Base-by-base conservation (phyloP, 2,329 filamentous ascomycete genomes). In the Fusarium compactum region DNA sequence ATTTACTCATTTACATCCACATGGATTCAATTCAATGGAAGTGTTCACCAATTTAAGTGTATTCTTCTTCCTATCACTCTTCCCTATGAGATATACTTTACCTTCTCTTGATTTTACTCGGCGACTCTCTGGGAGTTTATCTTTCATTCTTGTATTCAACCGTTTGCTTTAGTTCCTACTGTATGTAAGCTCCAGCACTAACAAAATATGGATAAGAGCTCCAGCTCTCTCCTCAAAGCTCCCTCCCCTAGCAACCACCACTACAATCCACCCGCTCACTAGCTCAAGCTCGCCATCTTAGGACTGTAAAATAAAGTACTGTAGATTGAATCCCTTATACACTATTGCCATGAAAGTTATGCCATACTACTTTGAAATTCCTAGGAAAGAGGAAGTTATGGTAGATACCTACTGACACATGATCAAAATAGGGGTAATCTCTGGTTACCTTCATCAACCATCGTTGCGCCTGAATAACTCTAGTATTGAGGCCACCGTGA, bases 221-320 rank as follows among this genome's bases (percentile, higher is more conserved):
- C 34, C 18, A 52, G 50, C 50, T 52, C 47, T 51, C 30, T 52
- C 32, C 46, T 59, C 30, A 32, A 18, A 40, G 44, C 53, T 58
- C 47, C 46, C 52, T 41, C 20, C 61, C 48, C 25, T 52, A 61
- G 43, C 62, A 62, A 62, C 62, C 54, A 55, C 62, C 54, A 48
- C 51, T 48, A 20, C 38, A 63, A 25, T 27, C 58, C 59, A 48
- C 51, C 30, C 59, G 48, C 59, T 50, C 27, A 30, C 22, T 60
- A 61, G 55, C 55, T 44, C 48, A 32, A 52, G 47, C 47, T 65
- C 30, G 20, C n/a, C 40, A 41, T 66, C n/a, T 46, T 52, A 34
- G 12, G 60, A 16, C 27, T 51, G 29, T 45, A 27, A 29, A 25
- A n/a, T 29, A 41, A 29, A n/a, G 22, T 38, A 38, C 32, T 18